Conservation (phyloP, 176 grass and related monocot genomes). For the Avena sativa region DNA sequence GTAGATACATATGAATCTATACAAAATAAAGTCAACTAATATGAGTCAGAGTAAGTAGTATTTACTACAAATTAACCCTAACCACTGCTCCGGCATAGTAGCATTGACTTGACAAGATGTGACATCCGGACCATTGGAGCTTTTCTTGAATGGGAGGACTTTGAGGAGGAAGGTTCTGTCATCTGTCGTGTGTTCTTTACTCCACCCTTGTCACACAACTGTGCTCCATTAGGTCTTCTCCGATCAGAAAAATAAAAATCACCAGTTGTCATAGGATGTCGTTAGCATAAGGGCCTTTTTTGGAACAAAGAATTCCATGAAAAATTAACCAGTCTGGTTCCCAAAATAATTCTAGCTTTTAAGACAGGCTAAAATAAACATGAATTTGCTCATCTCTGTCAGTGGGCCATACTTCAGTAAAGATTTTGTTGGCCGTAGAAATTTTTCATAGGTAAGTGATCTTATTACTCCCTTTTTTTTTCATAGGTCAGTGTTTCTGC, state of each 20-base stretch:
- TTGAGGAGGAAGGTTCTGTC: conserved; percentile 31
- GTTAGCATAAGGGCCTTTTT: background rate
- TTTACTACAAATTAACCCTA: background rate
- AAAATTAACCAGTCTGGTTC: background rate
- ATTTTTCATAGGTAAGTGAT: background rate
- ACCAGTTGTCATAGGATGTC: conserved; percentile 3
- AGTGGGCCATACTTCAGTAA: background rate
- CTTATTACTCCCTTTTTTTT: background rate
- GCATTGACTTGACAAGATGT: conserved; percentile 19
- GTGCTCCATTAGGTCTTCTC: conserved; percentile 7
- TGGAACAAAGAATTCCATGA: background rate
- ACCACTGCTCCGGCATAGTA: background rate
- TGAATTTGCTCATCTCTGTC: background rate
- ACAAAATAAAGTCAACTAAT: too few relatives aligned
- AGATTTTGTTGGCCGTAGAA: background rate
- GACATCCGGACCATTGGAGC: conserved; percentile 3
- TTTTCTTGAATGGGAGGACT: conserved; percentile 25
- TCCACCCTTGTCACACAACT: conserved; percentile 33
- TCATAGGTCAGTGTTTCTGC: conserved; percentile 19
- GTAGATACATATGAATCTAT: too few relatives aligned
- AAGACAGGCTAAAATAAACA: background rate
- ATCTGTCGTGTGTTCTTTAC: conserved; percentile 21
- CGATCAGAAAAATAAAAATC: background rate
- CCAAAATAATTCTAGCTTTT: background rate
- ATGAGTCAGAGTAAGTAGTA: too few relatives aligned